Conservation (phyloP, 345 rosid species). For the Cardamine occulta region DNA sequence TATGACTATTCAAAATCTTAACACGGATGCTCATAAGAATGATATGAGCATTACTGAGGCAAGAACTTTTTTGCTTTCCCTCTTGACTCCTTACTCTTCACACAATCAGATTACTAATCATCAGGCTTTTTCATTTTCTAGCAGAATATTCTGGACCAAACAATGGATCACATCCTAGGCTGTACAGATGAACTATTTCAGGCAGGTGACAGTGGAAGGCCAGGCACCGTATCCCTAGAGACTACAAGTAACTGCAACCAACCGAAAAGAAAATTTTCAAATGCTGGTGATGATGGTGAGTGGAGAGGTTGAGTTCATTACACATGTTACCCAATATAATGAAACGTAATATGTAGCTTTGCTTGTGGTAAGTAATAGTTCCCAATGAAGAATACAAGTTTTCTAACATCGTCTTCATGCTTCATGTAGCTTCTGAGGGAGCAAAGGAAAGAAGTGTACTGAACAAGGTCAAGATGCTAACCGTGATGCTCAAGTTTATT, state of each 20-base stretch:
- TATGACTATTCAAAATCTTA: constrained; percentile 51
- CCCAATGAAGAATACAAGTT: constrained; percentile 6
- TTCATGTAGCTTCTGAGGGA: constrained; percentile 49
- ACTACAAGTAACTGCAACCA: constrained; percentile 30
- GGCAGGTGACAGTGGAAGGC: constrained; percentile 42
- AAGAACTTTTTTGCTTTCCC: constrained; percentile 41
- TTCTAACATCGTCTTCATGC: background rate
- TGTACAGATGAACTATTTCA: constrained; percentile 61
- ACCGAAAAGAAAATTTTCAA: constrained; percentile 42
- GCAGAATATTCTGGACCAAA: constrained; percentile 59
- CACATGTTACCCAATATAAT: constrained; percentile 13
- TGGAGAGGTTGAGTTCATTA: constrained; percentile 11
- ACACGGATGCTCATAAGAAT: constrained; percentile 38
- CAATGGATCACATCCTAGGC: constrained; percentile 69
- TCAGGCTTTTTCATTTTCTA: background rate
- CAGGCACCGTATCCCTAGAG: constrained; percentile 33
- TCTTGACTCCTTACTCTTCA: constrained; percentile 17
- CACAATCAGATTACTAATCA: constrained; percentile 26
- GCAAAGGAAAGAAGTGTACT: constrained; percentile 43
- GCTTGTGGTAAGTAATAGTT: constrained; percentile 5
- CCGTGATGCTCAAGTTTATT: constrained; percentile 69
- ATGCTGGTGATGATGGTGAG: constrained; percentile 54
- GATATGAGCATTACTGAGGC: constrained; percentile 51
- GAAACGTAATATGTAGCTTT: constrained; percentile 4
- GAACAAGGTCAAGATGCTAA: constrained; percentile 62